Percentiles rank a stretch among this genome's conserved stretches.
These are phyloP conservation scores for Rubroboletus satanas DNA, from an alignment of 768 basidiomycete genomes.

Conservation along the genomic window DNA sequence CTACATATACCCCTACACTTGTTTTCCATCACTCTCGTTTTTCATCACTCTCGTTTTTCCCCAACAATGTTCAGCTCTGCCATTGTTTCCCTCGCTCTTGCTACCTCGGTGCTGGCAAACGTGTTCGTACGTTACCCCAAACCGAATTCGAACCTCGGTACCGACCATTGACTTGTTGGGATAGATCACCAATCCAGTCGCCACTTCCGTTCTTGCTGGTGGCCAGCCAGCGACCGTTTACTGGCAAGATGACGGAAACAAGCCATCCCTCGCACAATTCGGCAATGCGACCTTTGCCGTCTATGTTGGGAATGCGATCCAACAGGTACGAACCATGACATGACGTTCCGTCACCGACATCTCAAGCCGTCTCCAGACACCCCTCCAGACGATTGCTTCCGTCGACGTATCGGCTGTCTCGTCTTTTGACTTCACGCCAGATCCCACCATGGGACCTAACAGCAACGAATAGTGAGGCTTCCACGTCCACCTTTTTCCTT, in stretches of 20 bases:
- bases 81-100: constrained; percentile 47
- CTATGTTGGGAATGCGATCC: constrained; percentile 56
- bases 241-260: constrained; percentile 55
- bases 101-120: constrained; percentile 51
- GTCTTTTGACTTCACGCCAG: constrained; percentile 49
- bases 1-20: constrained; percentile 18
- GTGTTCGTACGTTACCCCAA: constrained; percentile 47
- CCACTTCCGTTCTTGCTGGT: constrained; percentile 42
- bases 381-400: constrained; percentile 49
- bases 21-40: constrained; percentile 19
- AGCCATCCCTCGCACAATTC: constrained; percentile 49
- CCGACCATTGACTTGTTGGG: neutral
- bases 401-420: constrained; percentile 50
- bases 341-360: neutral
- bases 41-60: neutral
- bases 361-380: constrained; percentile 39
- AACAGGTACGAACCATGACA: constrained; percentile 46
- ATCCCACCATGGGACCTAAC: constrained; percentile 52
- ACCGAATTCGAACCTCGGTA: neutral
- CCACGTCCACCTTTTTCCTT: too few species aligned
- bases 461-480: constrained; percentile 49
- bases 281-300: constrained; percentile 53
- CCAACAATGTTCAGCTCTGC: constrained; percentile 49
- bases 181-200: constrained; percentile 58
- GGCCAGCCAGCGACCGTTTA: constrained; percentile 47